Percentiles rank a stretch among this genome's conserved stretches.
phyloP scores from a whole-genome alignment of 257 asterid genomes.

The Cruciata laevipes region DNA sequence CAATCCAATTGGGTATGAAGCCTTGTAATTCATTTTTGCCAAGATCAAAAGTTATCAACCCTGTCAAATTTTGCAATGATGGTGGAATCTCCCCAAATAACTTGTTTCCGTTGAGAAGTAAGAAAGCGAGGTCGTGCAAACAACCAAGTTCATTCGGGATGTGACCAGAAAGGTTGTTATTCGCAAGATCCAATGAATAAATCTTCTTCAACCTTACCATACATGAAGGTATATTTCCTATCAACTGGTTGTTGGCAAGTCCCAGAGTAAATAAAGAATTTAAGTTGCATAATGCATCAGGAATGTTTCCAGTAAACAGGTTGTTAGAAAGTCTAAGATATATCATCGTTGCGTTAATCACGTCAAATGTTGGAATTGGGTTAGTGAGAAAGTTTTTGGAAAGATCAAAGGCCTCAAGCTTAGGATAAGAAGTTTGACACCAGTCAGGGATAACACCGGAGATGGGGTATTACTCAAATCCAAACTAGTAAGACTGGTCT shows the following conservation, averaged over 20 bases:
- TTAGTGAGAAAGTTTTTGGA: not conserved
- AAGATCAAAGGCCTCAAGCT: not conserved
- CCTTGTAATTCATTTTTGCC: slow-evolving; percentile 8
- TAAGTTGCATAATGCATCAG: not conserved
- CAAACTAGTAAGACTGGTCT: not conserved
- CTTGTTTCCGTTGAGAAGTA: slow-evolving; percentile 22
- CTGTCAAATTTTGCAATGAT: not conserved
- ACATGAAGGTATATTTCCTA: slow-evolving; percentile 7
- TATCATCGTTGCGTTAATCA: too few species aligned
- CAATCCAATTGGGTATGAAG: slow-evolving; percentile 22
- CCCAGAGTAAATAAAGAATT: not conserved
- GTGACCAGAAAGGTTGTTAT: slow-evolving; percentile 13
- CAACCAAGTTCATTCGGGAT: slow-evolving; percentile 20
- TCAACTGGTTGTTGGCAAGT: not conserved
- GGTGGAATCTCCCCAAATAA: not conserved
- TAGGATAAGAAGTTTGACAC: not conserved
- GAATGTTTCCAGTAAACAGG: not conserved
- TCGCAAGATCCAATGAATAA: slow-evolving; percentile 8
- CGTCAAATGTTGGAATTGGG: not conserved
- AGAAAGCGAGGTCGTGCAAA: slow-evolving; percentile 6
- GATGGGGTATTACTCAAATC: not conserved
- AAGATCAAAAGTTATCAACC: not conserved
- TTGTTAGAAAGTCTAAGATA: not conserved
- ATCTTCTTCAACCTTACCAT: slow-evolving; percentile 6
- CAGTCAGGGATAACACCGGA: not conserved